phyloP scores from a whole-genome alignment of 257 asterid genomes.

The Craterostigma plantagineum region DNA sequence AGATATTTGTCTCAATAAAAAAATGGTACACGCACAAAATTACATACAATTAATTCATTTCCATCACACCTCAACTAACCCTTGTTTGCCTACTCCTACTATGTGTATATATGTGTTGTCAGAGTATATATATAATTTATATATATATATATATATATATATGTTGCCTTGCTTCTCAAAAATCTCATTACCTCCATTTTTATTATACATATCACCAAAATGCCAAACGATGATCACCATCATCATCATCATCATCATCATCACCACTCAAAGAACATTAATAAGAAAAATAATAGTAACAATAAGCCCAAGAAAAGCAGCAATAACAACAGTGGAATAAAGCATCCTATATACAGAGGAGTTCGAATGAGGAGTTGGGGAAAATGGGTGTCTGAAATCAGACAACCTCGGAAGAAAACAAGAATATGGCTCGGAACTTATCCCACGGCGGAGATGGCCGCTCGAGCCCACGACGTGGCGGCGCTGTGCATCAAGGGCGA shows the following conservation, averaged over 20 bases:
- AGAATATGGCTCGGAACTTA: constrained; percentile 73
- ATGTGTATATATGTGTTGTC: too few species aligned
- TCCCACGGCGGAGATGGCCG: constrained; percentile 61
- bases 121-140: too few species aligned
- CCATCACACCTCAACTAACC: constrained; percentile 20
- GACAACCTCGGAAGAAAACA: constrained; percentile 50
- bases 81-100: constrained; percentile 6
- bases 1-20: too few species aligned
- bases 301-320: constrained; percentile 1
- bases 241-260: too few species aligned
- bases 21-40: too few species aligned
- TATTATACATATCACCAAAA: background rate
- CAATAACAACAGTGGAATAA: constrained; percentile 12
- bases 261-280: too few species aligned
- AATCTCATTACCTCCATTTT: background rate
- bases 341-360: constrained; percentile 47
- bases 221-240: too few species aligned
- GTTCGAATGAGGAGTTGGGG: constrained; percentile 75
- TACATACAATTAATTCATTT: background rate
- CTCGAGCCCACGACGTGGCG: constrained; percentile 68
- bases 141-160: too few species aligned
- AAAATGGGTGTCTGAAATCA: constrained; percentile 67
- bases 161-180: too few species aligned
- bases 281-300: too few species aligned
- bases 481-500: constrained; percentile 37